These are phyloP conservation scores for Pleurozium schreberi DNA, from an alignment of 225 moss, liverwort and hornwort species.

Conservation along the genomic window DNA sequence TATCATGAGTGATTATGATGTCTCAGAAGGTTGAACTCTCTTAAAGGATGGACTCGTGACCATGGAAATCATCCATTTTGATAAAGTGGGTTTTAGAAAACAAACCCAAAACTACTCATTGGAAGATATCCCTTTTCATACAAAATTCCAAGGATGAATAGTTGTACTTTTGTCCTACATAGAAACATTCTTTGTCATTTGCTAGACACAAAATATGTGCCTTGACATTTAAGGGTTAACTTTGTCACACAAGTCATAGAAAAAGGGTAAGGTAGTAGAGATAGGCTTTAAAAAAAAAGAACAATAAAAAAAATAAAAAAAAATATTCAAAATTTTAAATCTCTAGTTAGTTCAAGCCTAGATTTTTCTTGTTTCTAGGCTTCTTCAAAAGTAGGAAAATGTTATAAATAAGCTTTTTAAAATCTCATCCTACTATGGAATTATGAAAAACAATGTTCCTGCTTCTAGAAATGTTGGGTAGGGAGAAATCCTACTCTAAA, in stretches of 20 bases:
- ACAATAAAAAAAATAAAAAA: neutral
- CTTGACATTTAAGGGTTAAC: too few relatives aligned
- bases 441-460: neutral
- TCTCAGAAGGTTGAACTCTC: too few relatives aligned
- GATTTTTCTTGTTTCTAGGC: neutral
- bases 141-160: too few relatives aligned
- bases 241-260: neutral
- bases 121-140: too few relatives aligned
- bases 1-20: neutral
- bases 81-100: too few relatives aligned
- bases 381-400: neutral
- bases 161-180: too few relatives aligned
- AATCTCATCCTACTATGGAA: neutral
- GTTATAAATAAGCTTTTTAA: neutral
- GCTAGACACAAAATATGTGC: too few relatives aligned
- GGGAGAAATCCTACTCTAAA: neutral
- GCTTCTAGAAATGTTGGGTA: too few relatives aligned
- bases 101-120: too few relatives aligned
- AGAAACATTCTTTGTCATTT: too few relatives aligned
- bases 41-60: too few relatives aligned
- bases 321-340: neutral
- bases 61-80: too few relatives aligned
- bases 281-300: neutral
- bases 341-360: neutral
- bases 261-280: neutral